Conservation (phyloP, 2,329 filamentous ascomycete species). For the Mariannaea elegans region DNA sequence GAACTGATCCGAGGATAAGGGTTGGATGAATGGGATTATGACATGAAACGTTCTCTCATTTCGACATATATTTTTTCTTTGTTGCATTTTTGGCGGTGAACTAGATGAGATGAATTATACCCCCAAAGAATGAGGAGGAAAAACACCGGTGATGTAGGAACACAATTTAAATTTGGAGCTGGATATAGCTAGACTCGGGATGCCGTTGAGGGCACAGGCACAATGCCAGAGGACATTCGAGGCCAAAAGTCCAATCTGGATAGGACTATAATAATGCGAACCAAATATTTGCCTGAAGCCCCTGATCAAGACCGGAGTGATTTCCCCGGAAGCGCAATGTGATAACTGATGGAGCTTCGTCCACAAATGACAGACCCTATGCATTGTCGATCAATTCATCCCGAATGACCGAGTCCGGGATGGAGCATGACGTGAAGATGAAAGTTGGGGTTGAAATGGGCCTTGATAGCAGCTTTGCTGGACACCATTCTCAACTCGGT, state of each 20-base stretch:
- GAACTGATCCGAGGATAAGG: constrained; percentile 39
- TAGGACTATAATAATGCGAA: constrained; percentile 20
- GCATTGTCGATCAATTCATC: not conserved
- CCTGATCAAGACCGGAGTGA: not conserved
- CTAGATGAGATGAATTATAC: constrained; percentile 44
- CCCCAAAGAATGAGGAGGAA: constrained; percentile 39
- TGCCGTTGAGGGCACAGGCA: constrained; percentile 11
- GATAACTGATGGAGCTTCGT: not conserved
- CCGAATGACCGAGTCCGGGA: not conserved
- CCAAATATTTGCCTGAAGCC: not conserved
- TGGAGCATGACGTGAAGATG: not conserved
- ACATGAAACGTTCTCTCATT: constrained; percentile 40
- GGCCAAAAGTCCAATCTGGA: constrained; percentile 9
- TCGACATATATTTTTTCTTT: constrained; percentile 41
- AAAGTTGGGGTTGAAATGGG: constrained; percentile 22
- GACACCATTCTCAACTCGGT: constrained; percentile 20
- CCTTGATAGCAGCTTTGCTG: constrained; percentile 6
- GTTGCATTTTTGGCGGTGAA: constrained; percentile 38
- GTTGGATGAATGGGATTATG: constrained; percentile 35
- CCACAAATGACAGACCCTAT: not conserved
- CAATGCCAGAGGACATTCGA: constrained; percentile 9
- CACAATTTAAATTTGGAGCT: constrained; percentile 27
- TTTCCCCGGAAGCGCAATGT: not conserved
- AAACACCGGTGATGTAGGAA: constrained; percentile 30
- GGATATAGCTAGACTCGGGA: constrained; percentile 34